Base-by-base conservation (phyloP, 176 grass and related monocot species). In the Bolboschoenus planiculmis region DNA sequence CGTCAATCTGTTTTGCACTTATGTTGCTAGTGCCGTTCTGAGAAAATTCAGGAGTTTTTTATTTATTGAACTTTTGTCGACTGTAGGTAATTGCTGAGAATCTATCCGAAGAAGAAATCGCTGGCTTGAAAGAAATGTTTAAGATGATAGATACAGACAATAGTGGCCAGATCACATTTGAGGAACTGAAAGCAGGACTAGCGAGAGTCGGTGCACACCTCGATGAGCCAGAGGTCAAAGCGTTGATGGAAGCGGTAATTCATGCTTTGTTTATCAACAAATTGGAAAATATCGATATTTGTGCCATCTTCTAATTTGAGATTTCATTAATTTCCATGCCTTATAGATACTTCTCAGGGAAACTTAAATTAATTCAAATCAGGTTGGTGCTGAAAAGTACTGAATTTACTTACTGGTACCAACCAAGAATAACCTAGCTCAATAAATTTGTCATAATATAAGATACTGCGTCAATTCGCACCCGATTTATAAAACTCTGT, bases 101-200 rank as follows among this genome's bases (percentile, higher is more conserved):
- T 82, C 57, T 82, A 46, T 82, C 80, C 5, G 80, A 82, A 82
- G 80, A 82, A 63, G 80, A 82, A 82, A 63, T 82, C 14, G 80
- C 80, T 0, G 80, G 80, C 23, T 46, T 82, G 56, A 82, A 82
- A 66, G 80, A 82, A 2, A 82, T 82, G 80, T 82, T 82, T 63
- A 64, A 66, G n/a, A 82, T 82, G 80, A 82, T 82, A 82, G 80
- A 82, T 24, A 64, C 80, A 20, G 80, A 82, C 66, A 82, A 82
- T 31, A 82, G 80, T 82, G 80, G 80, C 23, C 80, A 82, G 54
- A 82, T 82, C 56, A 82, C 80, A 66, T 82, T 63, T 82, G 80
- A 82, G 60, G 80, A 82, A 64, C 80, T 82, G 11, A 82, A 82
- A 46, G 80, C 80, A 59, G 80, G 80, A 47, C 37, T 82, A 20